Evolutionary conservation across 2,329 filamentous ascomycete species (phyloP), one percentile per base, ranked within the genome.

Genomic region (Colletotrichum kahawae): DNA sequence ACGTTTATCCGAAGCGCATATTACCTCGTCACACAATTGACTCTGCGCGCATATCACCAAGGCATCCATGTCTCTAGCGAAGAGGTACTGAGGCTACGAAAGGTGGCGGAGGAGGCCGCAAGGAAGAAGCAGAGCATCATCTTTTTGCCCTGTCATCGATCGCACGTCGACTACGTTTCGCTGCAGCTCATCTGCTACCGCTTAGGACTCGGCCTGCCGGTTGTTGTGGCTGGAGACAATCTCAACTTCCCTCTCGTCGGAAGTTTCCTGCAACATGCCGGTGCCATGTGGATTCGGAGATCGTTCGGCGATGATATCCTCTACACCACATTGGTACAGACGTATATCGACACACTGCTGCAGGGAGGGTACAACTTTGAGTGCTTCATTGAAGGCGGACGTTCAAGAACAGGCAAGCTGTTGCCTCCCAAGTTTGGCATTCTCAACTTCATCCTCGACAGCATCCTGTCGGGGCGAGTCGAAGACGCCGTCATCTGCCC

Each of bases 61-160:
- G 97, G 95, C 12, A 98, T 99, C 67, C 97, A 99, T 83, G 95
- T 98, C 33, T 98, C 95, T 2, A 98, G 95, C 82, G 95, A 98
- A 80, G 97, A 99, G 84, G 95, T 99, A 6, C 84, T 98, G 67
- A 91, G 95, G 36, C 83, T 99, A 75, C 89, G 95, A 68, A 93
- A 91, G 31, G 95, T 98, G 16, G 97, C 97, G 16, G 92, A 96
- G 80, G 88, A 94, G 80, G 96, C 97, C 1, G 93, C 93, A 72
- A 91, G 92, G 82, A 95, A 97, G 82, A 97, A 97, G 83, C 96
- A 98, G 83, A 98, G 95, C 78, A 97, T 99, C 78, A 94, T 99
- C 67, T 99, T 99, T 83, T 85, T 99, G 73, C 97, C 97, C 0
- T 98, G 95, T 78, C 97, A 99, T 84, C 92, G 96, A 71, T 98